Percentiles rank a stretch among this genome's conserved stretches.
phyloP scores from a whole-genome alignment of 257 asterid genomes.

The Gentiana macrophylla region DNA sequence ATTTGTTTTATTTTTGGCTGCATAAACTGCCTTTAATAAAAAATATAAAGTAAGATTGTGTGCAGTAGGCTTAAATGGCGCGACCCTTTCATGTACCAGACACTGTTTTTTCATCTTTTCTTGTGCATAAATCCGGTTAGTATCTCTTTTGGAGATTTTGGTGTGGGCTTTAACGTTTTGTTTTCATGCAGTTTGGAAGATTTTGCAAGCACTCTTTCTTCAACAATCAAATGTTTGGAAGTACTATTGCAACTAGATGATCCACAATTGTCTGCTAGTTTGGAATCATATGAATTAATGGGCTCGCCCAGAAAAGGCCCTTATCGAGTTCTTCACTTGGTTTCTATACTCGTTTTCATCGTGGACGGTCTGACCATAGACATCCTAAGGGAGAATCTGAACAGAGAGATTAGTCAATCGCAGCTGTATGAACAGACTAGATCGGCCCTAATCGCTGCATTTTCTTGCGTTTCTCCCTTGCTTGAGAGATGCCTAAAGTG shows the following conservation, averaged over 20 bases:
- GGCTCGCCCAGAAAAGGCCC: constrained; percentile 62
- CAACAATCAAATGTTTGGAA: constrained; percentile 52
- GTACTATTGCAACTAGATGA: constrained; percentile 34
- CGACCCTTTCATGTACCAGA: neutral
- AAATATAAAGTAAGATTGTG: no score
- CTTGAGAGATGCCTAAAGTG: constrained; percentile 47
- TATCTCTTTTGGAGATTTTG: neutral
- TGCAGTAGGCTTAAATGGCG: no score
- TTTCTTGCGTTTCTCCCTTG: constrained; percentile 59
- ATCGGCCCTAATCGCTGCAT: constrained; percentile 44
- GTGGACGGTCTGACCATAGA: constrained; percentile 31
- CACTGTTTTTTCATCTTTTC: neutral
- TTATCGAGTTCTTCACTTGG: constrained; percentile 63
- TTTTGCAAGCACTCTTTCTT: constrained; percentile 48
- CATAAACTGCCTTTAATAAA: no score
- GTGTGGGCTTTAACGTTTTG: neutral
- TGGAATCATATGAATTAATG: constrained; percentile 47
- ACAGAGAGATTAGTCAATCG: constrained; percentile 16
- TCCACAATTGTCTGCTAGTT: constrained; percentile 27
- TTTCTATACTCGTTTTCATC: constrained; percentile 59
- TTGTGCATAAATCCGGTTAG: no score
- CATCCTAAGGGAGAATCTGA: constrained; percentile 26
- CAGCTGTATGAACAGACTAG: constrained; percentile 28
- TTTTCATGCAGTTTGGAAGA: constrained; percentile 60
- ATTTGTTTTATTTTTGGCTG: no score